Base-by-base conservation (phyloP, 768 basidiomycete genomes). In the Leccinum subgranulosum region DNA sequence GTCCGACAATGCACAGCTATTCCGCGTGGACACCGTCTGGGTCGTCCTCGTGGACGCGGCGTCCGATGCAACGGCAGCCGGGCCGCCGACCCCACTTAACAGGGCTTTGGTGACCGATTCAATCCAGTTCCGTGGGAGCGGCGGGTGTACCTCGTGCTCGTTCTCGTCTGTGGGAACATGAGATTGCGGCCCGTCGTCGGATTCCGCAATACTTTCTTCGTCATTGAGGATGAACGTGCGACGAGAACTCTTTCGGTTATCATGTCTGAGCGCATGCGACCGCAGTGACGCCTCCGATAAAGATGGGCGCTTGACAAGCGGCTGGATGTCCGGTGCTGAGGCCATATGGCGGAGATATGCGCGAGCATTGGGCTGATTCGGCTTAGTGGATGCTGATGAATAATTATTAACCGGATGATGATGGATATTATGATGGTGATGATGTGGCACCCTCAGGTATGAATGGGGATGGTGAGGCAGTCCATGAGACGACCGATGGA, bases 341-440 rank as follows among this genome's bases (percentile, higher is more conserved):
- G 82, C 82, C 77, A 92, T 89, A 67, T 90, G 88, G 31, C 88
- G 83, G 11, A 92, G 80, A 66, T 89, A 86, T 6, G 84, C 82
- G 4, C 81, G 80, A 3, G 88, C 87, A 52, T 82, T 81, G 25
- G 81, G 78, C 23, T 59, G 60, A 58, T 70, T 62, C 55, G 57
- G 54, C 57, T 65, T 70, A 56, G 53, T 56, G 43, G 55, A 49
- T 43, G 61, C 39, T 34, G 64, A 49, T 66, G 71, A 65, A 50
- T 69, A 55, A 61, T 65, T 28, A 66, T 64, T 57, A 58, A 51
- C 51, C 28, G 68, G 60, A 17, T 61, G 64, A 34, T 69, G 60
- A 54, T 61, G 45, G 15, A 14, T 21, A 46, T 46, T 60, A 43
- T 57, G 68, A 51, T 59, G 72, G 43, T 54, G 61, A 59, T 61